Percentiles rank a stretch among this genome's conserved stretches.
phyloP scores from a whole-genome alignment of 148 eudicot species.

The Cornus suecica region DNA sequence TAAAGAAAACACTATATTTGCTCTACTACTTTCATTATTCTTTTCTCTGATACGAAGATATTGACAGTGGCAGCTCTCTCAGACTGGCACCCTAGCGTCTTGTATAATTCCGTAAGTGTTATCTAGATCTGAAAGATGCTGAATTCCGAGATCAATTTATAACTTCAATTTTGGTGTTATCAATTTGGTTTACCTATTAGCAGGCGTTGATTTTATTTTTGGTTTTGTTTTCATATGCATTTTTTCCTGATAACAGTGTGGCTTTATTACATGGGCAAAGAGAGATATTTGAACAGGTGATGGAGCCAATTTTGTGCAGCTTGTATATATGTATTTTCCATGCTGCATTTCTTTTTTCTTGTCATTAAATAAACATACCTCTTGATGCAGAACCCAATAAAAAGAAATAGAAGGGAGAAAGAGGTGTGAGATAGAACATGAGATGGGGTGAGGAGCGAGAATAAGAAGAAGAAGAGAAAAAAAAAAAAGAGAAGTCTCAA shows the following conservation, averaged over 20 bases:
- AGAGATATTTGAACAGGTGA: constrained; percentile 67
- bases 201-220: not conserved
- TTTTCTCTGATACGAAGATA: constrained; percentile 59
- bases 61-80: constrained; percentile 97
- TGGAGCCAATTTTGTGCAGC: constrained; percentile 6
- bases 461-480: no score
- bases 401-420: no score
- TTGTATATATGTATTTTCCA: not conserved
- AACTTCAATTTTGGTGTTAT: not conserved
- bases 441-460: no score
- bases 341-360: not conserved
- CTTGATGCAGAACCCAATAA: no score
- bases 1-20: no score
- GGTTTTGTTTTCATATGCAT: constrained; percentile 5
- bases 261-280: constrained; percentile 85
- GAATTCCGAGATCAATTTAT: not conserved
- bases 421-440: no score
- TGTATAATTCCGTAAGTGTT: constrained; percentile 79
- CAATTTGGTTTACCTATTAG: not conserved
- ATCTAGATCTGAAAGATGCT: not conserved
- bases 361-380: no score
- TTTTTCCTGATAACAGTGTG: constrained; percentile 46
- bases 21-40: no score
- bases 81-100: constrained; percentile 66
- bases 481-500: no score